Percentiles rank a stretch among this genome's conserved stretches.
Conservation (phyloP, 306 rosid genomes). For the Quercus ilex region DNA sequence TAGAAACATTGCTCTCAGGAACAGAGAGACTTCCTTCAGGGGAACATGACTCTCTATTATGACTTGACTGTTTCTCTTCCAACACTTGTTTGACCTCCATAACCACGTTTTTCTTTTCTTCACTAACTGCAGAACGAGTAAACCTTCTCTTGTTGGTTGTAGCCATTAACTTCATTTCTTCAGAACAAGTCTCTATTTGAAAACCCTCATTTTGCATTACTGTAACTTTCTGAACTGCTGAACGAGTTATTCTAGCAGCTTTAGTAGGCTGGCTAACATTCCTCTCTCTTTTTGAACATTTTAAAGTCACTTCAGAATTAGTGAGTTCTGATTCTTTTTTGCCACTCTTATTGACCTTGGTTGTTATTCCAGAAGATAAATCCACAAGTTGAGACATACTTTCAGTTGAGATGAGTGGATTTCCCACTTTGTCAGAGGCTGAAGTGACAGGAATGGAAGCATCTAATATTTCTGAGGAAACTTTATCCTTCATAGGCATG, state of each 20-base stretch:
- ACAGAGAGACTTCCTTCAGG: not conserved
- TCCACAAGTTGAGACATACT: not conserved
- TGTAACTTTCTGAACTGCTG: not conserved
- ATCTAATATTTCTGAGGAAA: not conserved
- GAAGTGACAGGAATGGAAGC: not conserved
- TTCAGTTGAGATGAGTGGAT: not conserved
- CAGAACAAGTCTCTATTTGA: not conserved
- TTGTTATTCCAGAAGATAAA: slow-evolving; percentile 1
- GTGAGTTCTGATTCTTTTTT: not conserved
- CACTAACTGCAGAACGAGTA: not conserved
- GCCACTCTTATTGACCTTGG: not conserved
- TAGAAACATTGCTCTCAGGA: not conserved
- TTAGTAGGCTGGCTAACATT: not conserved
- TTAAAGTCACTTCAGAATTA: not conserved
- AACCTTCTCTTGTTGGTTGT: not conserved
- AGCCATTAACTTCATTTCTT: slow-evolving; percentile 3
- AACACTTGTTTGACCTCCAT: not conserved
- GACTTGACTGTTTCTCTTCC: slow-evolving; percentile 1
- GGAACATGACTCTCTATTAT: not conserved
- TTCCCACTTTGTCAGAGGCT: not conserved
- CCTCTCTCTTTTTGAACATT: not conserved
- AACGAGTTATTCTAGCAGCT: not conserved
- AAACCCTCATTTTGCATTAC: not conserved
- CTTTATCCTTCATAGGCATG: not conserved
- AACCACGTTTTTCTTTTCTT: not conserved